Base-by-base conservation (phyloP, 148 eudicot species). In the Fallopia convolvulus region DNA sequence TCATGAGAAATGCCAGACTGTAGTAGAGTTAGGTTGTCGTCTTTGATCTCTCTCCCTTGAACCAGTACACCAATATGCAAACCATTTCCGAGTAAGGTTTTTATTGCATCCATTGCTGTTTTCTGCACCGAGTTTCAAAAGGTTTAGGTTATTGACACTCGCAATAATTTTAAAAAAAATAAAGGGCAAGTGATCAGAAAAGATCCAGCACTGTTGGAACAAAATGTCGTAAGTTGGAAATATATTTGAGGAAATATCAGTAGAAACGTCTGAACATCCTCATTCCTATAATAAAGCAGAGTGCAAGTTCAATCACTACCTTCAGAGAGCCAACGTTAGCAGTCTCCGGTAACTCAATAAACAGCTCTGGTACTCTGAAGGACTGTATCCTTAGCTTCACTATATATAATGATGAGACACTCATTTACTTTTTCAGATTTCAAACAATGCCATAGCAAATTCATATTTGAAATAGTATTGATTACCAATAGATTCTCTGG, bases 301-400 rank as follows among this genome's bases (percentile, higher is more conserved):
- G 39, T 36, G 39, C 39, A 36, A 36, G 39, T 46, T 52, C 10
- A 74, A 70, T 47, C 84, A 91, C 10, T 44, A 44, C 99, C 97
- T 95, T 95, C 30, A 95, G 86, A 72, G 96, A 91, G 76, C 94
- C 97, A 83, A 95, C 87, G 46, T 93, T 92, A 58, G 93, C 90
- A 23, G 89, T 85, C 87, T 95, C 94, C 72, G 99, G 94, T 76
- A 95, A 74, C 84, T 95, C 99, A 80, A 95, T 83, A 63, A 88
- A 89, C 75, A 95, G 89, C 88, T 95, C 97, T 2, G 97, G 99
- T 74, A 95, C 94, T 76, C 87, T 84, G 46, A 95, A 92, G 32
- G 99, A 95, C 85, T 88, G 90, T 81, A 95, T 95, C 89, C 88
- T 86, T 74, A 95, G 90, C 85, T 91, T 95, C 85, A 93, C 99